Conservation (phyloP, 1,284 basidiomycete species). For the Lentinula novae-zelandiae region DNA sequence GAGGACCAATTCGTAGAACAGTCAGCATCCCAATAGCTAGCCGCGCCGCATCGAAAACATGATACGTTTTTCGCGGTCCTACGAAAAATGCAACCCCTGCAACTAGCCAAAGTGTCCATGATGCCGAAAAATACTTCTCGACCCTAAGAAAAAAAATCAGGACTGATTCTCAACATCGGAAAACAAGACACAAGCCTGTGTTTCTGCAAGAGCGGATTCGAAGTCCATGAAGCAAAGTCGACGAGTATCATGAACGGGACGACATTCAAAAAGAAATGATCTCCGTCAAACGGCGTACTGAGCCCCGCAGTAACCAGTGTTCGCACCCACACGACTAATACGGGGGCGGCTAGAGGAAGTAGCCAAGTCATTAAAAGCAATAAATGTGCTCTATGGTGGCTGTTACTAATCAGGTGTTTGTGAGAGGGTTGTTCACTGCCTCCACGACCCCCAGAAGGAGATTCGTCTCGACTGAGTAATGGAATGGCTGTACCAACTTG, state of each 20-base stretch:
- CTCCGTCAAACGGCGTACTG: constrained; percentile 71
- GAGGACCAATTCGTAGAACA: constrained; percentile 35
- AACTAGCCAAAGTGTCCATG: constrained; percentile 48
- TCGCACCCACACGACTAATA: constrained; percentile 87
- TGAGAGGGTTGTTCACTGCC: constrained; percentile 5
- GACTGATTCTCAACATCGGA: constrained; percentile 3
- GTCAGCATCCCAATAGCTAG: constrained; percentile 36
- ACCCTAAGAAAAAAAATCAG: constrained; percentile 27
- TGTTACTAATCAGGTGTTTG: constrained; percentile 27
- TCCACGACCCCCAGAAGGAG: not conserved
- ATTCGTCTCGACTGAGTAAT: constrained; percentile 17
- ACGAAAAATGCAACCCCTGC: constrained; percentile 50
- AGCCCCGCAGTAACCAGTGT: constrained; percentile 75
- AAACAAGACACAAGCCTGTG: constrained; percentile 31
- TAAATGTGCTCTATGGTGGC: constrained; percentile 56
- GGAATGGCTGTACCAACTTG: constrained; percentile 8
- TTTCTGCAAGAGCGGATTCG: constrained; percentile 30
- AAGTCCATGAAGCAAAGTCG: constrained; percentile 53
- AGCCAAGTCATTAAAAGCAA: constrained; percentile 82
- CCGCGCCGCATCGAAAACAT: constrained; percentile 52
- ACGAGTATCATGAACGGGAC: constrained; percentile 65
- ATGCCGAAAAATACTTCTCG: constrained; percentile 33
- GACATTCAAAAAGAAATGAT: constrained; percentile 70
- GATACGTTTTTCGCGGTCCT: constrained; percentile 58
- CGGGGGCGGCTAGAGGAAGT: constrained; percentile 76